These are phyloP conservation scores for Paramecium biaurelia DNA, from an alignment of 73 alveolate genomes.

Conservation along the genomic window DNA sequence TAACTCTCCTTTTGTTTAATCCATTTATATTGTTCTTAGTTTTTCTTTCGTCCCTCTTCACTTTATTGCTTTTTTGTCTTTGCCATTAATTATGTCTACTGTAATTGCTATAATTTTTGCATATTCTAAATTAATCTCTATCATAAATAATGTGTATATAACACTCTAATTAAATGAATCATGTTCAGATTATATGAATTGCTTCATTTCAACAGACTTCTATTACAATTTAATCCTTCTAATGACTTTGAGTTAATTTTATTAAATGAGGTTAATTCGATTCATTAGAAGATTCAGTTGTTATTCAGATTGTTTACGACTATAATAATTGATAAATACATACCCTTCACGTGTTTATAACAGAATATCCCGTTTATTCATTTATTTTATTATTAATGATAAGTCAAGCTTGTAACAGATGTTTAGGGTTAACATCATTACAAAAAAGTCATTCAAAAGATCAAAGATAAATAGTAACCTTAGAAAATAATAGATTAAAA, in stretches of 20 bases:
- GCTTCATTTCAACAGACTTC: background rate
- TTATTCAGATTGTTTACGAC: background rate
- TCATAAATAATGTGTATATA: background rate
- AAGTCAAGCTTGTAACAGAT: no score
- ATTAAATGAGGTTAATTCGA: background rate
- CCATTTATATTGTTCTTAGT: background rate
- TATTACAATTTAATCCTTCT: background rate
- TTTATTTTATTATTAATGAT: background rate
- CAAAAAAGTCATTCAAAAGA: background rate
- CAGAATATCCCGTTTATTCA: background rate
- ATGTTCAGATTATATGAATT: background rate
- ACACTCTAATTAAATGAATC: background rate
- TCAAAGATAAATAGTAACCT: no score
- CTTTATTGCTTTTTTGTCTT: background rate
- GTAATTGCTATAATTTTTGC: background rate
- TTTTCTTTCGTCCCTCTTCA: background rate
- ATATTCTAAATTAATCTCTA: background rate
- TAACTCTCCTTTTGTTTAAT: background rate
- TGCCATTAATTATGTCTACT: background rate
- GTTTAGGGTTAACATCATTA: background rate
- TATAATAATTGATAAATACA: background rate
- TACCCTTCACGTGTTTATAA: background rate
- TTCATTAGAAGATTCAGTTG: background rate
- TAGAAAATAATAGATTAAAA: no score
- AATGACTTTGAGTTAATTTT: background rate